phyloP scores from a whole-genome alignment of 371 early-diverging fungal species.

The Neoconidiobolus thromboides region DNA sequence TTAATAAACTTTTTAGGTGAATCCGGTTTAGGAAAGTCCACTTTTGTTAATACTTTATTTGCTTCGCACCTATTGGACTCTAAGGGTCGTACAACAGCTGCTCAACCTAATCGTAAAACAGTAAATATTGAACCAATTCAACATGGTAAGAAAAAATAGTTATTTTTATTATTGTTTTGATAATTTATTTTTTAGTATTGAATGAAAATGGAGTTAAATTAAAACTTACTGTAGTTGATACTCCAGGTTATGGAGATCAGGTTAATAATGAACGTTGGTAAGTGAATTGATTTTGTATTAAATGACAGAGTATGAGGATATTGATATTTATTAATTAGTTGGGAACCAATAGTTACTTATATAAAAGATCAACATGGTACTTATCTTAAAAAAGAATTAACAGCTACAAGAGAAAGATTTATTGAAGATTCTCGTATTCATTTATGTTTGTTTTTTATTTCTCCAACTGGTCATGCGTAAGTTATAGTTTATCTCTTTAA shows the following conservation, averaged over 20 bases:
- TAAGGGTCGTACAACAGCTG: constrained; percentile 52
- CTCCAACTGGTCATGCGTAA: constrained; percentile 55
- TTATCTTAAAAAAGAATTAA: constrained; percentile 70
- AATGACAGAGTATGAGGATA: not conserved
- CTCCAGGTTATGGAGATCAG: constrained; percentile 62
- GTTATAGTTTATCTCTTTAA: constrained; percentile 8
- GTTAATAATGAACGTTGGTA: constrained; percentile 80
- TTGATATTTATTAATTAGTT: constrained; percentile 19
- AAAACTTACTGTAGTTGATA: constrained; percentile 65
- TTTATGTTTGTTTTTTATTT: constrained; percentile 55
- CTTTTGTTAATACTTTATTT: constrained; percentile 91
- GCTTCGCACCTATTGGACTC: constrained; percentile 68
- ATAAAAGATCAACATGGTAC: constrained; percentile 83
- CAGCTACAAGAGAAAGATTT: constrained; percentile 61
- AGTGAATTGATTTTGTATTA: not conserved
- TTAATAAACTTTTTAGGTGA: constrained; percentile 38
- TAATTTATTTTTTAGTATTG: constrained; percentile 26
- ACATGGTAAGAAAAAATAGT: constrained; percentile 23
- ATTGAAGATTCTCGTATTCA: constrained; percentile 74
- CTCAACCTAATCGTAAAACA: constrained; percentile 60
- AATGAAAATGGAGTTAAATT: constrained; percentile 72
- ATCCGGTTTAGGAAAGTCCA: constrained; percentile 96
- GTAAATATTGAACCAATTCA: constrained; percentile 68
- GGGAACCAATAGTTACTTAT: constrained; percentile 78
- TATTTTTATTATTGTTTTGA: not conserved